Base-by-base conservation (phyloP, 129 eudicot species). In the Calendula officinalis region DNA sequence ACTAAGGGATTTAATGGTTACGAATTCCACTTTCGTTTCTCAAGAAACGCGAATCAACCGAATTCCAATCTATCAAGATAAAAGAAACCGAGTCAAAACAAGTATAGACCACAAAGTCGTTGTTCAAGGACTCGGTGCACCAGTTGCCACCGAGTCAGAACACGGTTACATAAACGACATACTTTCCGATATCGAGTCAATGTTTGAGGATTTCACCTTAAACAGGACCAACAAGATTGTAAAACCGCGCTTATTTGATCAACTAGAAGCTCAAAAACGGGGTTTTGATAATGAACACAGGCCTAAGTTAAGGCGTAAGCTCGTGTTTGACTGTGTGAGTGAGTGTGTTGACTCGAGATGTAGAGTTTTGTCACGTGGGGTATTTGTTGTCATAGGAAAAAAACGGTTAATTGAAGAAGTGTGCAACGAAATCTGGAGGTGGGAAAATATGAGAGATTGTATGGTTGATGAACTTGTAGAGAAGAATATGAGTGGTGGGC, bases 381-480 rank as follows among this genome's bases (percentile, higher is more conserved):
- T 75, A 22, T 62, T 70, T 4, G 41, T 60, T 3, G 80, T 89
- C 44, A 82, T 58, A 60, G 75, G 84, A 77, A 85, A 85, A 78
- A 91, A 85, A 0, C 56, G 54, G 65, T 63, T 92, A 67, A 87
- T 86, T 0, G 83, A 83, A 62, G 86, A 92, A 67, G 86, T 92
- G 36, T 80, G 83, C 41, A 72, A 69, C 39, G 78, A 88, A 77
- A 88, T 92, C 56, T 61, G 67, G 33, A 62, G 70, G 34, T 92
- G 89, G 91, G 78, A 77, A 75, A 50, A 61, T 32, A 66, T 85
- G 89, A 85, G 82, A 38, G 81, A 88, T 53, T 84, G 78, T 68
- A 85, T 83, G 91, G 96, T 92, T 5, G 98, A 88, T 48, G 96
- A 85, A 60, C 86, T 92, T 16, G 91, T 92, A 5, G 95, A 85